phyloP scores from a whole-genome alignment of 78 protist genomes.

The Cavenderia fasciculata region DNA sequence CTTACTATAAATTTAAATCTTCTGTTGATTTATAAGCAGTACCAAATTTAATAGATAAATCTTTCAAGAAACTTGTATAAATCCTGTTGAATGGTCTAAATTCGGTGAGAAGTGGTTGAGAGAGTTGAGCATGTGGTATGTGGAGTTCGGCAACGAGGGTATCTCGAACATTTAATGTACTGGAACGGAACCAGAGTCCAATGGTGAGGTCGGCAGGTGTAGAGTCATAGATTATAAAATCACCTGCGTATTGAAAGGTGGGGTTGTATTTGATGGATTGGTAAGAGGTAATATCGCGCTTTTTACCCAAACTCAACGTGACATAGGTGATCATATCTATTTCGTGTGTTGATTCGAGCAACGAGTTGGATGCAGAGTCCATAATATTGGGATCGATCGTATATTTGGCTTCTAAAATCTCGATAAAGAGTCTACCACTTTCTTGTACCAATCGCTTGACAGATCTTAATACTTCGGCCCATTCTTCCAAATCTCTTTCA shows the following conservation, averaged over 20 bases:
- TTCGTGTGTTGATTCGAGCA: background rate
- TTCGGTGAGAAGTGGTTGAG: slow-evolving; percentile 19
- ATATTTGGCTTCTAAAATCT: slow-evolving; percentile 28
- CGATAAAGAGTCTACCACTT: slow-evolving; percentile 39
- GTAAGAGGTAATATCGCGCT: slow-evolving; percentile 22
- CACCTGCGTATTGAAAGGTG: slow-evolving; percentile 45
- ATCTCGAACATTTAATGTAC: slow-evolving; percentile 13
- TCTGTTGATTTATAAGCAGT: slow-evolving; percentile 19
- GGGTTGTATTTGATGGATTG: slow-evolving; percentile 37
- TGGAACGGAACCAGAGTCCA: slow-evolving; percentile 27
- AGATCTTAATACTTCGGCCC: slow-evolving; percentile 17
- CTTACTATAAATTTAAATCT: slow-evolving; percentile 20
- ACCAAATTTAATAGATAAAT: slow-evolving; percentile 35
- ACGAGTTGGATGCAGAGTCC: background rate
- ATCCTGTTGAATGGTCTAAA: slow-evolving; percentile 16
- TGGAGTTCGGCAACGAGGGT: slow-evolving; percentile 44
- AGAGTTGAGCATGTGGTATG: background rate
- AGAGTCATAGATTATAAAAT: slow-evolving; percentile 28
- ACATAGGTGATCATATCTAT: slow-evolving; percentile 48
- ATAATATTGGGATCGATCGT: background rate
- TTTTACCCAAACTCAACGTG: slow-evolving; percentile 42
- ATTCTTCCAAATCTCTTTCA: slow-evolving; percentile 62
- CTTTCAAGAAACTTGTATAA: slow-evolving; percentile 6
- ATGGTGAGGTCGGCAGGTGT: slow-evolving; percentile 10
- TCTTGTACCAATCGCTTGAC: slow-evolving; percentile 19